phyloP scores from a whole-genome alignment of 306 rosid genomes.

The Vachellia pachyceras region DNA sequence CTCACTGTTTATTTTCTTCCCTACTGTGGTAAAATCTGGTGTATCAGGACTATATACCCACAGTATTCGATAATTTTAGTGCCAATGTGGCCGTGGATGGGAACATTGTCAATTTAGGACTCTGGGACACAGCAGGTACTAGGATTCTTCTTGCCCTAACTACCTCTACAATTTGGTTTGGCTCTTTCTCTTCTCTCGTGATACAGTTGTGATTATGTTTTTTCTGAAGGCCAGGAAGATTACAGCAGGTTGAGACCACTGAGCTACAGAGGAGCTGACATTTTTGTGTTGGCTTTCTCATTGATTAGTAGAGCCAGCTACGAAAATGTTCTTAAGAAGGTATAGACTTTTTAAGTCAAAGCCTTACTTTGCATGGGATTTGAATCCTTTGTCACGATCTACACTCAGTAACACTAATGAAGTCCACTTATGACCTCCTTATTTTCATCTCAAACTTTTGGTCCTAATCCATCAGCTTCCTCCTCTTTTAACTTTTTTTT shows the following conservation, averaged over 20 bases:
- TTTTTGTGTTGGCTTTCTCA: conserved; percentile 90
- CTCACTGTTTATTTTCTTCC: conserved; percentile 1
- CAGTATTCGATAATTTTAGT: conserved; percentile 96
- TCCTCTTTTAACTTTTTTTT: not conserved
- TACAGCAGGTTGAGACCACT: conserved; percentile 98
- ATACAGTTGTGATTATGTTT: conserved; percentile 31
- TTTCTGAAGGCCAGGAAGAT: conserved; percentile 88
- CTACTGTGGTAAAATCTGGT: conserved; percentile 11
- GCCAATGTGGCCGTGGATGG: conserved; percentile 99
- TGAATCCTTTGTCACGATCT: not conserved
- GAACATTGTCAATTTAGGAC: conserved; percentile 85
- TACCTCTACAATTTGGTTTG: not conserved
- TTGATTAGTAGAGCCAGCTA: conserved; percentile 92
- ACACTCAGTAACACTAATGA: not conserved
- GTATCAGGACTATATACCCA: conserved; percentile 88
- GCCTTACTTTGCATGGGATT: too few relatives aligned
- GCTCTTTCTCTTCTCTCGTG: conserved; percentile 6
- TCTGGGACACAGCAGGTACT: conserved; percentile 99
- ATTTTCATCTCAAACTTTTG: too few relatives aligned
- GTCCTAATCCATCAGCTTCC: conserved; percentile 3
- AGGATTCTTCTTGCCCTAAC: not conserved
- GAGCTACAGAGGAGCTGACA: conserved; percentile 96
- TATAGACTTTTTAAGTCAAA: too few relatives aligned
- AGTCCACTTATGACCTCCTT: too few relatives aligned
- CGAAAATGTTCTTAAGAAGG: conserved; percentile 98